Percentiles rank a stretch among this genome's conserved stretches.
phyloP scores from a whole-genome alignment of 2,329 filamentous ascomycete genomes.

The Verticillium tricorpus region DNA sequence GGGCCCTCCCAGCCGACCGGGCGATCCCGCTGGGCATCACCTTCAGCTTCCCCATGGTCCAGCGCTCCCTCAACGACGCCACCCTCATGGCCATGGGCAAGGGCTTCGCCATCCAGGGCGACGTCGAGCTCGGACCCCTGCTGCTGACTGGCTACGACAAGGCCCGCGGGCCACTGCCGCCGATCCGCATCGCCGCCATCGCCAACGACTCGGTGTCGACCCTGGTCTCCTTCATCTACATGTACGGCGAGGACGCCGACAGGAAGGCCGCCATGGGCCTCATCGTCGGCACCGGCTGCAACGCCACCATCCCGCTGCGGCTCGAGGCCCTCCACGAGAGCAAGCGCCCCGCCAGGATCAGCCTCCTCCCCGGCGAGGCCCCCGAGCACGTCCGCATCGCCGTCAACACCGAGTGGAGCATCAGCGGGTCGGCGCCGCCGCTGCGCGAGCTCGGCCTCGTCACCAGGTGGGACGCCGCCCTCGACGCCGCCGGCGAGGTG shows the following conservation, averaged over 20 bases:
- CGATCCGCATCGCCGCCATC: slow-evolving; percentile 68
- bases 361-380: slow-evolving; percentile 39
- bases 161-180: slow-evolving; percentile 50
- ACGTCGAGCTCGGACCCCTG: slow-evolving; percentile 56
- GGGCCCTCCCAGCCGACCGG: slow-evolving; percentile 35
- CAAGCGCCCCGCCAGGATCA: slow-evolving; percentile 52
- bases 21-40: slow-evolving; percentile 62
- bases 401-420: slow-evolving; percentile 82
- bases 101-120: slow-evolving; percentile 59
- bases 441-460: slow-evolving; percentile 59
- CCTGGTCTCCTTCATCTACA: slow-evolving; percentile 71
- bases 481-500: slow-evolving; percentile 62
- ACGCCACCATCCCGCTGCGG: slow-evolving; percentile 72
- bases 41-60: slow-evolving; percentile 67
- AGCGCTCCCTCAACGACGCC: slow-evolving; percentile 57
- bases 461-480: slow-evolving; percentile 63
- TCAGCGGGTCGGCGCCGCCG: slow-evolving; percentile 68
- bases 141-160: slow-evolving; percentile 55
- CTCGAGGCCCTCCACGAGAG: slow-evolving; percentile 56
- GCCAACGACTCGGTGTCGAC: slow-evolving; percentile 80
- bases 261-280: slow-evolving; percentile 72
- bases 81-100: slow-evolving; percentile 67
- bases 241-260: slow-evolving; percentile 54
- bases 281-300: slow-evolving; percentile 77
- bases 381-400: slow-evolving; percentile 59